Conservation (phyloP, 768 basidiomycete genomes). For the Collybia sp. region DNA sequence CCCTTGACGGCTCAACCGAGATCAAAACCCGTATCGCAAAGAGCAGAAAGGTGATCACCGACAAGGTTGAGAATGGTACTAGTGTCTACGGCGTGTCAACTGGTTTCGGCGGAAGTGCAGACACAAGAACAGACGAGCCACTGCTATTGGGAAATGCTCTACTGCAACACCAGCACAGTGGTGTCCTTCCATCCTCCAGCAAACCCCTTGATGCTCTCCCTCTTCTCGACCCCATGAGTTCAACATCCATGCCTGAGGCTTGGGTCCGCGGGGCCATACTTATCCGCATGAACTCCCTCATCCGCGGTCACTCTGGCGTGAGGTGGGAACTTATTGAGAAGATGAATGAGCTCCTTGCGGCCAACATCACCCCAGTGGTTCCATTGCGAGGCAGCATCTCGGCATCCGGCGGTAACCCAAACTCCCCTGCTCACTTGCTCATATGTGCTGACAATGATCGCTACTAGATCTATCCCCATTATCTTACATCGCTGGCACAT, state of each 20-base stretch:
- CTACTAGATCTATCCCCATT: slow-evolving; percentile 42
- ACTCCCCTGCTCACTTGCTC: not conserved
- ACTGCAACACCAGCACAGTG: slow-evolving; percentile 79
- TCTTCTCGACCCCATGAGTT: slow-evolving; percentile 62
- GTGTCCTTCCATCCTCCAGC: slow-evolving; percentile 61
- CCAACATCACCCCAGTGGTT: slow-evolving; percentile 70
- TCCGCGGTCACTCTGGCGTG: slow-evolving; percentile 79
- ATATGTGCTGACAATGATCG: slow-evolving; percentile 1
- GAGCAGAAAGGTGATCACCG: slow-evolving; percentile 58
- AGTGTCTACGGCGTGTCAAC: slow-evolving; percentile 82
- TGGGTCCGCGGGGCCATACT: slow-evolving; percentile 89
- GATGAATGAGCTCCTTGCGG: slow-evolving; percentile 56
- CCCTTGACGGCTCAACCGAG: slow-evolving; percentile 42
- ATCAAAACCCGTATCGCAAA: slow-evolving; percentile 52
- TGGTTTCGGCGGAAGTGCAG: slow-evolving; percentile 87
- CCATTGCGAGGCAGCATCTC: slow-evolving; percentile 77
- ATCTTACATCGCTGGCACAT: slow-evolving; percentile 63
- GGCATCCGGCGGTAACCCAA: slow-evolving; percentile 60
- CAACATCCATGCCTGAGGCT: slow-evolving; percentile 75
- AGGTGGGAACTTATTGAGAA: slow-evolving; percentile 74
- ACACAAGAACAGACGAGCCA: slow-evolving; percentile 76
- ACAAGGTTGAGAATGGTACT: slow-evolving; percentile 61
- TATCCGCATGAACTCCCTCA: slow-evolving; percentile 77
- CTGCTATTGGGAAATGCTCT: slow-evolving; percentile 74
- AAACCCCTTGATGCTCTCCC: slow-evolving; percentile 50